Evolutionary conservation across 148 eudicot genomes (phyloP).

Genomic region (Tetragonia tetragonoides): DNA sequence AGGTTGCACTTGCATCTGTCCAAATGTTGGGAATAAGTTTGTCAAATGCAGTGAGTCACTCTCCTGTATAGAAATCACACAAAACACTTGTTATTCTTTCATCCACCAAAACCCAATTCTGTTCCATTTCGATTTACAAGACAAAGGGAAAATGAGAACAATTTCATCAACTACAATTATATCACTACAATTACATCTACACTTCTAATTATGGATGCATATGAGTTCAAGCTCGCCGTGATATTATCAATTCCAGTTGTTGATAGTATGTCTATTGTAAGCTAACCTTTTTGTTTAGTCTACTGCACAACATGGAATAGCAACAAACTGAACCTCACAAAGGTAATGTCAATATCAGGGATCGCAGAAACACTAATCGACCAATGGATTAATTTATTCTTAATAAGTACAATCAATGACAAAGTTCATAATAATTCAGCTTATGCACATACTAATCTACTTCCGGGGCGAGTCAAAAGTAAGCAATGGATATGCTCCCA

Average conservation of each 20-base stretch:
- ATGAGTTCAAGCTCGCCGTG: no score
- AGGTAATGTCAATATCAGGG: constrained; percentile 11
- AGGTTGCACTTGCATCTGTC: constrained; percentile 39
- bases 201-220: background rate
- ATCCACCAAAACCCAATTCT: background rate
- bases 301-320: no score
- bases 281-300: no score
- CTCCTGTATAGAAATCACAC: constrained; percentile 19
- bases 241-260: no score
- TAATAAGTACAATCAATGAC: constrained; percentile 9
- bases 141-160: background rate
- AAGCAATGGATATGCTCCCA: background rate
- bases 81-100: background rate
- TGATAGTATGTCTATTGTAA: no score
- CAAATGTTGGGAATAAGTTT: constrained; percentile 39
- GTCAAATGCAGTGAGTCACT: constrained; percentile 37
- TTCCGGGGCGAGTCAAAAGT: background rate
- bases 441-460: background rate
- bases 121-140: background rate
- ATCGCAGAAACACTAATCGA: background rate
- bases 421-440: background rate
- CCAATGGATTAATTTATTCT: constrained; percentile 17
- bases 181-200: background rate
- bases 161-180: background rate
- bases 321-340: background rate